Evolutionary conservation across 805 yeast genomes (phyloP).

Genomic region (Suhomyces canberraensis): DNA sequence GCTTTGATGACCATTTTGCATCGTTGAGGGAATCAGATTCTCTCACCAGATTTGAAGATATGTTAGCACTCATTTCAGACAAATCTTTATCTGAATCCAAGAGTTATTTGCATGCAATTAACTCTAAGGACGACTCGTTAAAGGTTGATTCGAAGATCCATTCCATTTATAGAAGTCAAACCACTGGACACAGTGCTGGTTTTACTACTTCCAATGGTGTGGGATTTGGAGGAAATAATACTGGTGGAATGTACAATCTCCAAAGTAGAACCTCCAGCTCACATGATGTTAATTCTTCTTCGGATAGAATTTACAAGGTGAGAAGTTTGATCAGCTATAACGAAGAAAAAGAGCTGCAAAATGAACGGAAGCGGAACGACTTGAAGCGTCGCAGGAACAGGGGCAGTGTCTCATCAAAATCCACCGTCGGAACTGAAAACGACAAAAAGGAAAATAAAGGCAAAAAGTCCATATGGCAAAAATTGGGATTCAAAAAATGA

Average conservation of each 20-base stretch:
- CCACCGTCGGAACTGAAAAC: constrained; percentile 7
- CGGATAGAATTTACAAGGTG: constrained; percentile 35
- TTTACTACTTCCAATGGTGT: constrained; percentile 2
- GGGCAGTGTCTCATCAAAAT: constrained; percentile 6
- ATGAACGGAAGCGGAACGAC: constrained; percentile 8
- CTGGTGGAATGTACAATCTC: constrained; percentile 6
- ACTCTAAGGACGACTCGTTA: constrained; percentile 18
- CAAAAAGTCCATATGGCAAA: constrained; percentile 13
- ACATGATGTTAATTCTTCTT: constrained; percentile 8
- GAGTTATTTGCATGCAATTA: constrained; percentile 21
- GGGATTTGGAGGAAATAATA: neutral
- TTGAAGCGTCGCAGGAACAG: constrained; percentile 8
- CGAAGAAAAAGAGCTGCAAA: constrained; percentile 26
- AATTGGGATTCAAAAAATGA: constrained; percentile 12
- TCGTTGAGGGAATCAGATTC: constrained; percentile 3
- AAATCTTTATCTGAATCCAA: constrained; percentile 26
- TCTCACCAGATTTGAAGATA: constrained; percentile 14
- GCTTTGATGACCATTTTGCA: constrained; percentile 4
- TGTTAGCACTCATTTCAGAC: constrained; percentile 25
- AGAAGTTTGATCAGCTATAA: constrained; percentile 35
- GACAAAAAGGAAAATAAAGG: constrained; percentile 2
- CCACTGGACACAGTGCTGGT: constrained; percentile 8
- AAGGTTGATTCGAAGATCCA: constrained; percentile 32
- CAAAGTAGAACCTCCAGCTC: constrained; percentile 8
- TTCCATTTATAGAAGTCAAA: constrained; percentile 30